phyloP scores from a whole-genome alignment of 768 basidiomycete species.

The Hericium erinaceus region DNA sequence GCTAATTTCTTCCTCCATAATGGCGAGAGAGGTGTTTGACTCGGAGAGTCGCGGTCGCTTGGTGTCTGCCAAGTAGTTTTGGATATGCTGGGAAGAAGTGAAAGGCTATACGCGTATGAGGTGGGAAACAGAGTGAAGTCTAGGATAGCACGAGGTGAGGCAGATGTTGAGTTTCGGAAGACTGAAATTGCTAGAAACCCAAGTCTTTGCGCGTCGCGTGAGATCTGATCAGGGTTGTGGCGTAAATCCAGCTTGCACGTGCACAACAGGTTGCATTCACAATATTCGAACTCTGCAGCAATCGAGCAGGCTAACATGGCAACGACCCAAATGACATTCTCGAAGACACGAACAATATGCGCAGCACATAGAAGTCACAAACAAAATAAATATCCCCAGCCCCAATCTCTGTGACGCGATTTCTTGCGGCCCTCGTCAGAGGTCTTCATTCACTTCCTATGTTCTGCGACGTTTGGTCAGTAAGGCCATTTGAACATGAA shows the following conservation, averaged over 20 bases:
- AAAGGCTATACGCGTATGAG: background rate
- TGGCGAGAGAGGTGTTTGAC: background rate
- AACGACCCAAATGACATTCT: no score
- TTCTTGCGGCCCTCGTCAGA: no score
- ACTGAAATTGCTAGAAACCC: background rate
- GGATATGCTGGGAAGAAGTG: background rate
- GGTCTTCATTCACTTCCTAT: no score
- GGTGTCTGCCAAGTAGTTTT: background rate
- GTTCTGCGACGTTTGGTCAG: no score
- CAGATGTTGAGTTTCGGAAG: background rate
- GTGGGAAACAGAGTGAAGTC: background rate
- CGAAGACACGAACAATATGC: no score
- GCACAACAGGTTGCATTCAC: no score
- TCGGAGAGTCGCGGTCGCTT: background rate
- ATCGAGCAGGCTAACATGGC: no score
- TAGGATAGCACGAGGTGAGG: background rate
- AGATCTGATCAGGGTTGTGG: conserved; percentile 9
- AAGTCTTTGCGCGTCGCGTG: conserved; percentile 6
- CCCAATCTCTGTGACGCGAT: no score
- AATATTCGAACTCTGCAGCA: no score
- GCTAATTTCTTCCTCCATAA: conserved; percentile 70
- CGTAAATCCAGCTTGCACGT: background rate
- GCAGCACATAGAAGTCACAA: no score
- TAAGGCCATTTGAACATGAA: no score
- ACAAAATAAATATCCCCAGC: no score